Percentiles rank a stretch among this genome's conserved stretches.
These are phyloP conservation scores for Lentinula edodes DNA, from an alignment of 768 basidiomycete genomes.

Conservation along the genomic window DNA sequence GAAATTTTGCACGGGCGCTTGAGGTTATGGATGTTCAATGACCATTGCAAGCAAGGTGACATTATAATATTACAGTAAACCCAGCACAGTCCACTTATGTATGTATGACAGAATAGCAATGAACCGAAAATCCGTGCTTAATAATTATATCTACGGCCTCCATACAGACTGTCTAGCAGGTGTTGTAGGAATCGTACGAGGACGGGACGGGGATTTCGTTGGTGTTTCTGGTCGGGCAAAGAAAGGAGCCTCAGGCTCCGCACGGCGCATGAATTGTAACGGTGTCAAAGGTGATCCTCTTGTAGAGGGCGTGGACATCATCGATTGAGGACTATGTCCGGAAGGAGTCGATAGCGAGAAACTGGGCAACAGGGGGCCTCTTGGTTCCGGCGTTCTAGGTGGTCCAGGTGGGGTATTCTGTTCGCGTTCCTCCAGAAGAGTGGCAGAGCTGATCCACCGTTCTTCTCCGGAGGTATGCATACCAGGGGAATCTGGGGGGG, in stretches of 20 bases:
- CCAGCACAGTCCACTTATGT: not conserved
- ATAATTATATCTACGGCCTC: slow-evolving; percentile 44
- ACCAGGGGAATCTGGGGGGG: slow-evolving; percentile 45
- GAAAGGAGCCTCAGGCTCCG: slow-evolving; percentile 50
- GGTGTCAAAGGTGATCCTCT: slow-evolving; percentile 74
- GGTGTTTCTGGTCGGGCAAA: slow-evolving; percentile 55
- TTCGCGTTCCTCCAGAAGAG: slow-evolving; percentile 55
- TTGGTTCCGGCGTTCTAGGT: slow-evolving; percentile 69
- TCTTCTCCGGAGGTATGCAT: slow-evolving; percentile 48
- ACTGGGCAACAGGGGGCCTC: slow-evolving; percentile 50
- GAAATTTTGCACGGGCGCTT: too few species aligned
- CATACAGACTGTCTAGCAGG: slow-evolving; percentile 53
- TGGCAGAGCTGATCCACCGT: slow-evolving; percentile 81
- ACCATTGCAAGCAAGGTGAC: too few species aligned
- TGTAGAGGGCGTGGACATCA: slow-evolving; percentile 46
- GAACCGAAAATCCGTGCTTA: too few species aligned
- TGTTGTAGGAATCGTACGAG: slow-evolving; percentile 36
- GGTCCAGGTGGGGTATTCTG: slow-evolving; percentile 25
- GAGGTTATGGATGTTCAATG: too few species aligned
- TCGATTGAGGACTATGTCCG: slow-evolving; percentile 43
- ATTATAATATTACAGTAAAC: too few species aligned
- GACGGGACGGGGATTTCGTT: slow-evolving; percentile 46
- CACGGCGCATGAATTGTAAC: slow-evolving; percentile 81
- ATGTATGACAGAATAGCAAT: not conserved
- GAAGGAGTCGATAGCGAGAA: slow-evolving; percentile 60